Base-by-base conservation (phyloP, 2,329 filamentous ascomycete species). In the Calycina marina region DNA sequence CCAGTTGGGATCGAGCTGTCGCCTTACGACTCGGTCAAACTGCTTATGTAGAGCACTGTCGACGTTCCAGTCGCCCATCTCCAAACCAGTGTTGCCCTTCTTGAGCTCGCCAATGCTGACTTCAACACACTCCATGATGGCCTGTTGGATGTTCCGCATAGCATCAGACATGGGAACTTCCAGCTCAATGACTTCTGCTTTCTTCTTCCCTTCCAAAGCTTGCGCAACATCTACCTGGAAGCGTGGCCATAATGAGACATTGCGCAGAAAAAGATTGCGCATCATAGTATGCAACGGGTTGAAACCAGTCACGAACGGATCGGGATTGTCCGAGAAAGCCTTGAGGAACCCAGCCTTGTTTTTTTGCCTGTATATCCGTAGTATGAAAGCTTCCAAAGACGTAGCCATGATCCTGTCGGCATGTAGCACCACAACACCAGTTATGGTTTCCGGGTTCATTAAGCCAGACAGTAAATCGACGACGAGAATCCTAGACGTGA, bases 21-120 rank as follows among this genome's bases (percentile, higher is more conserved):
- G 71, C 40, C 88, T 71, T 31, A 98, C 75, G 34, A 86, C 78
- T 38, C 81, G 64, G 53, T 96, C 90, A 53, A 98, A 98, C 48
- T 85, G 93, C 50, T 79, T 82, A 43, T 94, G 79, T 39, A 96
- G 59, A 20, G 88, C 88, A 50, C 82, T 94, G 54, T 96, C 88
- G 12, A 93, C 64, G 30, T 84, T 94, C 88, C 88, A 96, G 49
- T 94, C 86, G 38, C 92, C 86, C 74, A 96, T 86, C 45, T 96
- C 88, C 5, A 98, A 62, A 2, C 85, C 86, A 1, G 75, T 69
- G 49, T 94, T 96, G 12, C 74, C 72, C 58, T 93, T 96, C 53
- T 88, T 92, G 26, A 98, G 67, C 57, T 98, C 90, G 34, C 81
- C 74, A 43, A 98, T 90, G 51, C 85, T 93, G 44, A 84, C 77